Conservation (phyloP, 164 flowering plant genomes). For the Tetrastigma voinierianum region DNA sequence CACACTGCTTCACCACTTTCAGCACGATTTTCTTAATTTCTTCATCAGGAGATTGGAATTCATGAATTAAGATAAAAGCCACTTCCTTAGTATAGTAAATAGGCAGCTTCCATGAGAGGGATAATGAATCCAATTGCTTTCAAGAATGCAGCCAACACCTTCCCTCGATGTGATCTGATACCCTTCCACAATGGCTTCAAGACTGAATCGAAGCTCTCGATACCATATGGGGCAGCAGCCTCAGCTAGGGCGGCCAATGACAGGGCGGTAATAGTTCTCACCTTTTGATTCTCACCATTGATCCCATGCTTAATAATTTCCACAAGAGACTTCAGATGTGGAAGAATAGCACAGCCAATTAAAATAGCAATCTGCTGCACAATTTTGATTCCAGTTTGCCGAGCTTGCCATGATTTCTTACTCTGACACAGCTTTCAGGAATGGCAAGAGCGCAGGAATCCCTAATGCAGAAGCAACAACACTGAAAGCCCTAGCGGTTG, state of each 20-base stretch:
- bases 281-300: too few species aligned
- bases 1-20: conserved; percentile 98
- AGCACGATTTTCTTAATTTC: conserved; percentile 99
- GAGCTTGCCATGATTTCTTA: too few species aligned
- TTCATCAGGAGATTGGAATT: conserved; percentile 99
- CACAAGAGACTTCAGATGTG: too few species aligned
- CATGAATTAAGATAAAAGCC: conserved; percentile 85
- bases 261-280: conserved; percentile 9
- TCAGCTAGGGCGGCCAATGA: conserved; percentile 99
- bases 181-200: conserved; percentile 99
- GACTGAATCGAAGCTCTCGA: conserved; percentile 97
- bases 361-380: too few species aligned
- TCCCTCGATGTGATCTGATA: conserved; percentile 94
- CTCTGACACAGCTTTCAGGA: conserved; percentile 98
- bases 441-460: conserved; percentile 91
- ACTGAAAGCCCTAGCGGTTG: conserved; percentile 98
- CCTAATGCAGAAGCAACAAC: conserved; percentile 99
- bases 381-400: too few species aligned
- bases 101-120: conserved; percentile 97
- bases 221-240: conserved; percentile 99
- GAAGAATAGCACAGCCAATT: too few species aligned
- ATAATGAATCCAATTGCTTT: conserved; percentile 97
- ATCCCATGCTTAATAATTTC: too few species aligned
- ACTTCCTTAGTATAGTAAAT: conserved; percentile 98
- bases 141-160: conserved; percentile 96